Base-by-base conservation (phyloP, 2,329 filamentous ascomycete species). In the Fusarium mundagurra region DNA sequence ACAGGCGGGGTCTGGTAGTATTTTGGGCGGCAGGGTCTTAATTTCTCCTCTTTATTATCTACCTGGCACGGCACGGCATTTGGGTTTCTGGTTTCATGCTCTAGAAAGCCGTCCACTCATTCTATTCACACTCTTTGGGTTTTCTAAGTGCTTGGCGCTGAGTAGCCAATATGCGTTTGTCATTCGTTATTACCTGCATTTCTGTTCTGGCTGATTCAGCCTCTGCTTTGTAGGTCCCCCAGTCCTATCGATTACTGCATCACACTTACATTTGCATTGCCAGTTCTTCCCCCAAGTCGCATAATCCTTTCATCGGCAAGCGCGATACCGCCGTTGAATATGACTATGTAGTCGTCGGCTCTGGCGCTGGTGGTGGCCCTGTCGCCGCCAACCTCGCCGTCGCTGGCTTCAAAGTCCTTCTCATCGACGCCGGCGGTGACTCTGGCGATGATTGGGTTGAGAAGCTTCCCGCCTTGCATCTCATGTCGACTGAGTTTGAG, bases 281-380 rank as follows among this genome's bases (percentile, higher is more conserved):
- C 41, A 69, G 64, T 18, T 43, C 63, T 22, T n/a, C 24, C 0
- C n/a, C 31, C 12, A 29, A 51, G 8, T 20, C 50, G 11, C 68
- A 73, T 45, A 27, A 71, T 14, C 70, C 70, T 16, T 73, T 73
- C 29, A 61, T 73, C 29, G 69, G 48, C 0, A 66, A 71, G 6
- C 69, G 65, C 13, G 69, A 58, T 38, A 59, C 14, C 3, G 20
- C 48, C 10, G 63, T 54, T 4, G 59, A 76, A 10, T 90, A 90
- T 72, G 89, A 90, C 71, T 91, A 90, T 80, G 83, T 91, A n/a
- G 83, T 91, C 22, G 86, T 91, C 41, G 89, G 89, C 10, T 89
- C 87, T 18, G 88, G 88, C 6, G 84, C 88, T 5, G 88, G 88
- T 38, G 88, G 88, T 53, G 88, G 85, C 34, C 88, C 88, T 8